phyloP scores from a whole-genome alignment of 768 basidiomycete genomes.

The Suillus fuscotomentosus region DNA sequence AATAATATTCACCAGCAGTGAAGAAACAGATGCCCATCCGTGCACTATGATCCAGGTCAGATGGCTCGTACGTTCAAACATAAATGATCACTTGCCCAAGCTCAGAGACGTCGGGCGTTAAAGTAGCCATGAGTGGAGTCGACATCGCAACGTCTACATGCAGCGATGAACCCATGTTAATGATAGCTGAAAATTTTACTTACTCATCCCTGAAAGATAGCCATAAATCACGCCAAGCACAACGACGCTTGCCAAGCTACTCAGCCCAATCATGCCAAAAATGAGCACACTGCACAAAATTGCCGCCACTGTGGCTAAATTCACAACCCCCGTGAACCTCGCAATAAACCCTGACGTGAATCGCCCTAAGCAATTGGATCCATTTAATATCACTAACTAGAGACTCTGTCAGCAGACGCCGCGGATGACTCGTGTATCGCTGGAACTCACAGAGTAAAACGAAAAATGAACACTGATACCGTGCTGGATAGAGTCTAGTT shows the following conservation, averaged over 20 bases:
- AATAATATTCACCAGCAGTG: conserved; percentile 32
- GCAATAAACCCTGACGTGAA: conserved; percentile 39
- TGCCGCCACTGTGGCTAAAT: conserved; percentile 38
- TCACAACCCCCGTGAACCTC: conserved; percentile 40
- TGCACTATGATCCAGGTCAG: conserved; percentile 13
- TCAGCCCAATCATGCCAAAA: conserved; percentile 44
- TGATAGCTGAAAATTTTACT: conserved; percentile 5
- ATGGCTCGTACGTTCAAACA: neutral
- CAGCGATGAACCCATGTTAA: neutral
- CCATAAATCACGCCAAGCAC: conserved; percentile 47
- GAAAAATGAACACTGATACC: conserved; percentile 44
- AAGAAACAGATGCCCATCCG: conserved; percentile 50
- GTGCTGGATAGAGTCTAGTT: conserved; percentile 50
- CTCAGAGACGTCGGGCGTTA: conserved; percentile 47
- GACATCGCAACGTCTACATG: conserved; percentile 35
- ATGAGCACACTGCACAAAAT: conserved; percentile 36
- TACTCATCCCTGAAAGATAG: conserved; percentile 45
- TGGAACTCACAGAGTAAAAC: conserved; percentile 47
- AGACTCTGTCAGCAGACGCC: neutral
- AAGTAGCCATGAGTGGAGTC: conserved; percentile 42
- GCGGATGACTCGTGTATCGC: neutral
- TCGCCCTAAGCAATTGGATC: conserved; percentile 46
- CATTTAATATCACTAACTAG: conserved; percentile 56
- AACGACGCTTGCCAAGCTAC: conserved; percentile 36
- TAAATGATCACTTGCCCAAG: conserved; percentile 37